phyloP scores from a whole-genome alignment of 805 yeast species.

The Candida argentea region DNA sequence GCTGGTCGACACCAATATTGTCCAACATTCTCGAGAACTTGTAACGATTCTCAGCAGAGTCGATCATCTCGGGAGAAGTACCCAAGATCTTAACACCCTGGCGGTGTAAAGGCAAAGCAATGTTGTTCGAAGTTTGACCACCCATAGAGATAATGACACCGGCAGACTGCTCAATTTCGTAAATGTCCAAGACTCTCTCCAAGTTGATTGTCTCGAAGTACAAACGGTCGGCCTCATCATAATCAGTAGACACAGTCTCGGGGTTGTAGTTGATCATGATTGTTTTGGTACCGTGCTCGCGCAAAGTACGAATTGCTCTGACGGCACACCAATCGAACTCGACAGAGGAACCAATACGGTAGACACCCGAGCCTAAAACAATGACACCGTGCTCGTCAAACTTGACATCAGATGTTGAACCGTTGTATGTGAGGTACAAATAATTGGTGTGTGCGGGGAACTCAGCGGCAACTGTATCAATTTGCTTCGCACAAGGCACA shows the following conservation, averaged over 20 bases:
- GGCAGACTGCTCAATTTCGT: slow-evolving; percentile 77
- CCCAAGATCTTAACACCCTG: slow-evolving; percentile 93
- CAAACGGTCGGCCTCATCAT: slow-evolving; percentile 94
- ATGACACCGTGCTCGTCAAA: slow-evolving; percentile 90
- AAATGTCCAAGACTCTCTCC: slow-evolving; percentile 91
- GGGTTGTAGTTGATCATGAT: slow-evolving; percentile 98
- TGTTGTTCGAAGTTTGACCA: slow-evolving; percentile 96
- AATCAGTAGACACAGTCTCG: slow-evolving; percentile 97
- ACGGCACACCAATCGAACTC: slow-evolving; percentile 99
- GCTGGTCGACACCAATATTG: slow-evolving; percentile 94
- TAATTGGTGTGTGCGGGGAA: slow-evolving; percentile 96
- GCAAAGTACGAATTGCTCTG: slow-evolving; percentile 86
- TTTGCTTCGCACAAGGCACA: slow-evolving; percentile 88
- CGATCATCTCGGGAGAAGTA: slow-evolving; percentile 97
- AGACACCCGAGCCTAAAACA: slow-evolving; percentile 97
- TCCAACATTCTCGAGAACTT: slow-evolving; percentile 97
- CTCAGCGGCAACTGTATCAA: slow-evolving; percentile 98
- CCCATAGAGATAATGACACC: slow-evolving; percentile 98
- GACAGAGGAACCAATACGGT: slow-evolving; percentile 97
- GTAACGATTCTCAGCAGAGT: slow-evolving; percentile 95
- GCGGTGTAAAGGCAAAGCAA: slow-evolving; percentile 85
- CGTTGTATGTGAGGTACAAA: slow-evolving; percentile 90
- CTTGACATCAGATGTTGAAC: slow-evolving; percentile 74
- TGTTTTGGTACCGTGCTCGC: slow-evolving; percentile 80
- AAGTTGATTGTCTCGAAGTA: slow-evolving; percentile 92